These are phyloP conservation scores for Neurospora pannonica DNA, from an alignment of 495 filamentous ascomycete genomes.

Conservation along the genomic window DNA sequence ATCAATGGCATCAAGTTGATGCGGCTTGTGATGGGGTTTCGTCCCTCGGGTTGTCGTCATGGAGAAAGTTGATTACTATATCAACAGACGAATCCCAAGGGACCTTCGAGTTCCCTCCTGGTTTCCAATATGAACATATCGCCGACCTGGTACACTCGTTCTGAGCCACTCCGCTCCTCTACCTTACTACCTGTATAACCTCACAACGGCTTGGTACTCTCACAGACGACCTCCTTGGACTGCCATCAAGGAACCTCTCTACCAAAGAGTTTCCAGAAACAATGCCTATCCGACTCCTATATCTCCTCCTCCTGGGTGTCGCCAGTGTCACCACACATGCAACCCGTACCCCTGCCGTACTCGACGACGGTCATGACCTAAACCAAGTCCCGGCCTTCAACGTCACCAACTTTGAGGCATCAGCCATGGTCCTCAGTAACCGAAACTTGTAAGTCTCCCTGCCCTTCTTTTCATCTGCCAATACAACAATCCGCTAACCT, in stretches of 20 bases:
- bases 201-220: background rate
- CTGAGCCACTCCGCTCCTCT: background rate
- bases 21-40: background rate
- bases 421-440: constrained; percentile 15
- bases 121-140: background rate
- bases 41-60: background rate
- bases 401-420: constrained; percentile 14
- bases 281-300: background rate
- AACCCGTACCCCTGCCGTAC: background rate
- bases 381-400: constrained; percentile 9
- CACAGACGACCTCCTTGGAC: background rate
- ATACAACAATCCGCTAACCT: background rate
- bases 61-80: background rate
- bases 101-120: background rate
- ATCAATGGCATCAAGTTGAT: background rate
- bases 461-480: background rate
- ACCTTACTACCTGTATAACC: background rate
- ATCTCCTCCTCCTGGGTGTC: background rate
- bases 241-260: background rate
- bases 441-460: constrained; percentile 11
- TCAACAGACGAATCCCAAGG: background rate
- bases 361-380: background rate
- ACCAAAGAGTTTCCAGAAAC: background rate
- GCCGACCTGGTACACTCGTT: background rate
- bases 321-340: background rate